Evolutionary conservation across 257 asterid species (phyloP).

Genomic region (Solanum appendiculatum): DNA sequence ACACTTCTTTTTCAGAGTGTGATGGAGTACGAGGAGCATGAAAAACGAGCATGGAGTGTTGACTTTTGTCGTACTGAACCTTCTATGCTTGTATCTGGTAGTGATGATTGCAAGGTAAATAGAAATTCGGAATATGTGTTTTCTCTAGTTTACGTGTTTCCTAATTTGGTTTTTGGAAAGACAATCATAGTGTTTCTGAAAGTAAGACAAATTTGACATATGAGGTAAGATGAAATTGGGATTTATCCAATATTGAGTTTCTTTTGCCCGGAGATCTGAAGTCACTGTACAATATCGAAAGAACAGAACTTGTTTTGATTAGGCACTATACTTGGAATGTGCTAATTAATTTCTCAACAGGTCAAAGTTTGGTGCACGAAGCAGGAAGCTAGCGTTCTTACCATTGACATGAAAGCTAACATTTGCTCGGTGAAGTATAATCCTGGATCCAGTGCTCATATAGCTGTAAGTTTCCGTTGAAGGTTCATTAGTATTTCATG

Average conservation of each 20-base stretch:
- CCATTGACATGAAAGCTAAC: slow-evolving; percentile 87
- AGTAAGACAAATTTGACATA: background rate
- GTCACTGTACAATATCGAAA: background rate
- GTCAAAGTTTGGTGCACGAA: slow-evolving; percentile 85
- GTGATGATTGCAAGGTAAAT: slow-evolving; percentile 89
- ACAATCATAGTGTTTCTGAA: background rate
- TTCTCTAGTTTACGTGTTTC: background rate
- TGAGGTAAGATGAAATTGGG: background rate
- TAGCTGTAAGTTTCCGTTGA: slow-evolving; percentile 42
- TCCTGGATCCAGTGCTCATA: slow-evolving; percentile 70
- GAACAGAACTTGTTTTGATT: background rate
- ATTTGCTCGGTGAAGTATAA: slow-evolving; percentile 87
- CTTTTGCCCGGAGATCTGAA: background rate
- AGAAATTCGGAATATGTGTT: background rate
- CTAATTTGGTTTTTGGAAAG: background rate
- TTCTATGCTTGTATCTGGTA: slow-evolving; percentile 84
- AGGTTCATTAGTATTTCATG: background rate
- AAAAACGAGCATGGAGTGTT: slow-evolving; percentile 93
- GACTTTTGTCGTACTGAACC: slow-evolving; percentile 80
- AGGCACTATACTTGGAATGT: background rate
- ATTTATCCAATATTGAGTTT: background rate
- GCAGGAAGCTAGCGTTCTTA: slow-evolving; percentile 76
- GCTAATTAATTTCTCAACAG: slow-evolving; percentile 24
- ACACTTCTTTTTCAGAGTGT: slow-evolving; percentile 42
- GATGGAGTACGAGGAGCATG: slow-evolving; percentile 95